phyloP scores from a whole-genome alignment of 306 rosid genomes.

The Inga leiocalycina region DNA sequence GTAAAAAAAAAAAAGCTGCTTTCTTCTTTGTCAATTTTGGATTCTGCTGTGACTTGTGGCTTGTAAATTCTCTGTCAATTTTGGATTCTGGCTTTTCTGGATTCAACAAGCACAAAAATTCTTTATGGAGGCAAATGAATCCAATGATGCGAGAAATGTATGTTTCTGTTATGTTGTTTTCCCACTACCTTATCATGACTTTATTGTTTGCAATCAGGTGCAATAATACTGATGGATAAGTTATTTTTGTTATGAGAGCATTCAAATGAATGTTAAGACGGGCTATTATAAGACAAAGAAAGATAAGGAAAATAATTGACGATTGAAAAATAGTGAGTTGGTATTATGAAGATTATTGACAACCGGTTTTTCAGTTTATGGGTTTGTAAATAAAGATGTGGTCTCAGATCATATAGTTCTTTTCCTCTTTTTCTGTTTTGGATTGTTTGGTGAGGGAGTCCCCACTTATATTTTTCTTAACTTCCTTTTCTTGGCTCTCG shows the following conservation, averaged over 20 bases:
- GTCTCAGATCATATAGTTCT: background rate
- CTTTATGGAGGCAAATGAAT: constrained; percentile 72
- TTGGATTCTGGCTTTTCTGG: no score
- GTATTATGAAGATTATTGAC: constrained; percentile 17
- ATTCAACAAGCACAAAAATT: constrained; percentile 88
- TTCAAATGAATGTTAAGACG: constrained; percentile 29
- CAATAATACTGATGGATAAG: constrained; percentile 14
- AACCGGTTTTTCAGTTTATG: constrained; percentile 15
- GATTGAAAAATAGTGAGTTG: background rate
- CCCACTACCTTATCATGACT: constrained; percentile 23
- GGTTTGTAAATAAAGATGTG: constrained; percentile 2
- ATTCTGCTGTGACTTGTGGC: no score
- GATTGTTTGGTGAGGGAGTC: constrained; percentile 21
- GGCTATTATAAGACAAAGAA: background rate
- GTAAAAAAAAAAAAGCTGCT: no score
- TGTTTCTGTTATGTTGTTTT: constrained; percentile 45
- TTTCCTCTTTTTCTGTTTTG: constrained; percentile 16
- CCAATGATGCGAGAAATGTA: constrained; percentile 85
- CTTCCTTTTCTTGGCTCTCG: background rate
- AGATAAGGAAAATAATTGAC: constrained; percentile 17
- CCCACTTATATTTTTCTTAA: constrained; percentile 22
- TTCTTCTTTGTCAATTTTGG: no score
- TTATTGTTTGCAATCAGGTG: constrained; percentile 23
- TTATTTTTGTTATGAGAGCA: constrained; percentile 23
- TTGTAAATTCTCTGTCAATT: no score